Conservation (phyloP, 768 basidiomycete species). For the Naematelia aurantialba region DNA sequence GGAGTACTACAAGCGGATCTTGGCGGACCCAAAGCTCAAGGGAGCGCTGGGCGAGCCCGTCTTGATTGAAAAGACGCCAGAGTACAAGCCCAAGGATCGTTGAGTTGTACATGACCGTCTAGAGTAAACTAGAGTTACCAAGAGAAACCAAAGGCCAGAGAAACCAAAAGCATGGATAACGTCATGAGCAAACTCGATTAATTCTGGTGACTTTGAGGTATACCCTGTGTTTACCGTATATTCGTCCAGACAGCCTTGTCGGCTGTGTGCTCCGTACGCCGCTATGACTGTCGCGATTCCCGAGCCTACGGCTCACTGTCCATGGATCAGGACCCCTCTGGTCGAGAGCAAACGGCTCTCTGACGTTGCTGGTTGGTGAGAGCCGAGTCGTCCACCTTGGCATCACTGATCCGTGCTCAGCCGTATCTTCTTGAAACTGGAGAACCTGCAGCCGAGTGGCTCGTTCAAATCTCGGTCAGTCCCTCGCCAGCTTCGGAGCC, state of each 20-base stretch:
- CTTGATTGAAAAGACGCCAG: slow-evolving; percentile 1
- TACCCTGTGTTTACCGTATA: too few relatives aligned
- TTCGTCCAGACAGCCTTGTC: too few relatives aligned
- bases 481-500: neutral
- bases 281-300: neutral
- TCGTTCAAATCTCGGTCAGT: slow-evolving; percentile 44
- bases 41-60: slow-evolving; percentile 1
- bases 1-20: slow-evolving; percentile 1
- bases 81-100: neutral
- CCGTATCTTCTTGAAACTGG: slow-evolving; percentile 39
- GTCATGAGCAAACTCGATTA: too few relatives aligned
- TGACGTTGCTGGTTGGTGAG: slow-evolving; percentile 35
- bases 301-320: neutral
- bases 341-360: slow-evolving; percentile 26
- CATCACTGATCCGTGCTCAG: neutral
- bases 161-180: too few relatives aligned
- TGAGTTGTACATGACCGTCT: neutral
- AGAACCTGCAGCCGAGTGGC: slow-evolving; percentile 38
- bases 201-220: too few relatives aligned
- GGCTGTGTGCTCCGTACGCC: too few relatives aligned
- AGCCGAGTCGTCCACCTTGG: slow-evolving; percentile 8
- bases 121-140: too few relatives aligned
- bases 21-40: slow-evolving; percentile 1
- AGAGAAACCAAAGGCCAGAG: too few relatives aligned
- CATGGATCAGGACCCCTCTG: slow-evolving; percentile 37